Evolutionary conservation across 2,329 filamentous ascomycete species (phyloP), one percentile per base, ranked within the genome.

Genomic region (Trichophyton schoenleinii): DNA sequence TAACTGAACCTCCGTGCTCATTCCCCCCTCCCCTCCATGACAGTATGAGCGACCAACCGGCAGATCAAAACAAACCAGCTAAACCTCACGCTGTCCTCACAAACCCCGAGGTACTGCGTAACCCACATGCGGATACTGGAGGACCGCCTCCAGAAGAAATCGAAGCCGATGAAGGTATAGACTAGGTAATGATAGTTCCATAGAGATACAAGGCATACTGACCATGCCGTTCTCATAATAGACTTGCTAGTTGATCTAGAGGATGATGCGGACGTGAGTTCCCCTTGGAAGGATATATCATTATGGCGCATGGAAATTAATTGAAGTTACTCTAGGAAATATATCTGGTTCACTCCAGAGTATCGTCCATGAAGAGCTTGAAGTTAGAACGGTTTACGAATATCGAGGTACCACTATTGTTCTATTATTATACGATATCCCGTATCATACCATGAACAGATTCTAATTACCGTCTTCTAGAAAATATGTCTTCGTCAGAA

Each of bases 401-500:
- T 60, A 81, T 91, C 28, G 79, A 81, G 70, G 86, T 81, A 75
- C 52, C 28, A 31, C 28, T 31, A 7, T 31, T 31, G 7, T 31
- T 31, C 28, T 31, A 31, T 7, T 6, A 31, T 31, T 6, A 7
- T 31, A 31, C 0, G 6, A 5, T 31, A 31, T 31, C 1, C 28
- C 6, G 28, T 7, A 6, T 31, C 28, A 6, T 31, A 31, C 6
- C 6, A 31, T 31, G 28, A 31, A 31, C 6, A 7, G 4, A 6
- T 7, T 7, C 28, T 31, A 7, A 31, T 31, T 31, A 1, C 6
- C 5, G 0, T 28, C 28, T 31, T 31, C 15, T 67, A 83, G 77
- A 80, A 88, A 69, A 78, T 99, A 67, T 96, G 92, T 71, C 85
- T 99, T 20, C 90, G 94, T 57, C 92, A 99, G 73, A 99, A 99